A percentile compares a stretch with the other conserved stretches of the same genome.
phyloP scores from a whole-genome alignment of 164 flowering plant species.

The Vitis labrusca region DNA sequence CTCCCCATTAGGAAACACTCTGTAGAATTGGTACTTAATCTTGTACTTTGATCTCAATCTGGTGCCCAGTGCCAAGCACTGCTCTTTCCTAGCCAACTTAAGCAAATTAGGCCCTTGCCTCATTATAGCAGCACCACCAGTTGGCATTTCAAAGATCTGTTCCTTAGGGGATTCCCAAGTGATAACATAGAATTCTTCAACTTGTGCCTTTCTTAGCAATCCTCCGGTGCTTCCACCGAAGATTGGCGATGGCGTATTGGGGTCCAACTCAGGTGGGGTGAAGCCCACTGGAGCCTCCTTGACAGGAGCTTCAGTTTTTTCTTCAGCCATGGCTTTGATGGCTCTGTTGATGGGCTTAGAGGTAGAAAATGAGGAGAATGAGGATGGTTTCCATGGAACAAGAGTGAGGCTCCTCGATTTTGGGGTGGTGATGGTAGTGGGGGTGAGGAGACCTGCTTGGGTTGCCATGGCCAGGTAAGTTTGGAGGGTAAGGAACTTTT shows the following conservation, averaged over 20 bases:
- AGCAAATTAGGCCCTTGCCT: conserved; percentile 83
- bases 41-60: conserved; percentile 96
- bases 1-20: conserved; percentile 98
- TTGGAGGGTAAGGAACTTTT: too few species aligned
- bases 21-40: conserved; percentile 95
- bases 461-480: conserved; percentile 66
- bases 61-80: conserved; percentile 95
- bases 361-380: conserved; percentile 30
- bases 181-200: conserved; percentile 85
- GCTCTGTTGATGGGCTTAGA: conserved; percentile 25
- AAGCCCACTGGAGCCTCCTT: conserved; percentile 69
- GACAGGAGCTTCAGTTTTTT: conserved; percentile 22
- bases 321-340: conserved; percentile 43
- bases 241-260: conserved; percentile 85
- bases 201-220: conserved; percentile 77
- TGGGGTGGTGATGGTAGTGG: conserved; percentile 23
- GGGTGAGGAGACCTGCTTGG: conserved; percentile 73
- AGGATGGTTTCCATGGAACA: conserved; percentile 50
- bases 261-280: conserved; percentile 87
- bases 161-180: conserved; percentile 93
- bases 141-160: conserved; percentile 91
- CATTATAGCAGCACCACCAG: conserved; percentile 97
- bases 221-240: conserved; percentile 94
- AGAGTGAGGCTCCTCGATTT: conserved; percentile 29
- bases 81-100: conserved; percentile 92